A percentile compares a stretch with the other conserved stretches of the same genome.
Evolutionary conservation across 1,139 yeast species (phyloP).

Genomic region (Sugiyamaella grinbergsii): DNA sequence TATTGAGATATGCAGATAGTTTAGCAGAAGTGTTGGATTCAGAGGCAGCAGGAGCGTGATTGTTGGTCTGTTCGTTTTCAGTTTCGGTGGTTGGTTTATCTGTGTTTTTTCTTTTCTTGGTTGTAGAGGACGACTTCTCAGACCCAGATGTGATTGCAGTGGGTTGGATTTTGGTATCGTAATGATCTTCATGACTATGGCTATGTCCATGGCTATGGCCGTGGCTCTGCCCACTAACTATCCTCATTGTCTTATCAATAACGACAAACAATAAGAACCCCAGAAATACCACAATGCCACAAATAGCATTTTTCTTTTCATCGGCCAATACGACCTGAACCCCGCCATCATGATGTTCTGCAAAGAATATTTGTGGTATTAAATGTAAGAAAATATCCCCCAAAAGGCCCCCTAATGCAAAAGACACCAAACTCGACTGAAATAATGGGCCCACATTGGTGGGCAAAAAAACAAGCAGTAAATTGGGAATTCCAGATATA

Average conservation of each 20-base stretch:
- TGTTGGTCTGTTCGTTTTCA: constrained; percentile 18
- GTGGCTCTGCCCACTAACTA: constrained; percentile 47
- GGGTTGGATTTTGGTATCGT: background rate
- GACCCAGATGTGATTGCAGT: constrained; percentile 22
- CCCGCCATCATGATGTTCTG: constrained; percentile 45
- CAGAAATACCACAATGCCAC: constrained; percentile 56
- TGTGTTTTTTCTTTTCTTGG: constrained; percentile 33
- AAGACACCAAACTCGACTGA: constrained; percentile 56
- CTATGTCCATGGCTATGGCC: constrained; percentile 39
- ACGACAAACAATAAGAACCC: constrained; percentile 60
- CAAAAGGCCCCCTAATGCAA: constrained; percentile 69
- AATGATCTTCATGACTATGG: constrained; percentile 42
- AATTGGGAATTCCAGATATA: constrained; percentile 63
- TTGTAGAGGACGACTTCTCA: constrained; percentile 24
- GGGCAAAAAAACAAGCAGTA: constrained; percentile 53
- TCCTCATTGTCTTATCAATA: constrained; percentile 59
- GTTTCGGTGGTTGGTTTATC: constrained; percentile 37
- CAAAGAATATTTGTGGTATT: constrained; percentile 62
- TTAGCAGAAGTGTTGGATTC: constrained; percentile 32
- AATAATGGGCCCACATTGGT: constrained; percentile 50
- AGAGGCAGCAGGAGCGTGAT: background rate
- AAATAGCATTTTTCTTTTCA: constrained; percentile 49
- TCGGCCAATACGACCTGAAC: constrained; percentile 52
- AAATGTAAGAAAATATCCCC: constrained; percentile 70
- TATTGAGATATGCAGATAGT: constrained; percentile 60